A percentile compares a stretch with the other conserved stretches of the same genome.
phyloP scores from a whole-genome alignment of 306 rosid species.

The Ammopiptanthus mongolicus region DNA sequence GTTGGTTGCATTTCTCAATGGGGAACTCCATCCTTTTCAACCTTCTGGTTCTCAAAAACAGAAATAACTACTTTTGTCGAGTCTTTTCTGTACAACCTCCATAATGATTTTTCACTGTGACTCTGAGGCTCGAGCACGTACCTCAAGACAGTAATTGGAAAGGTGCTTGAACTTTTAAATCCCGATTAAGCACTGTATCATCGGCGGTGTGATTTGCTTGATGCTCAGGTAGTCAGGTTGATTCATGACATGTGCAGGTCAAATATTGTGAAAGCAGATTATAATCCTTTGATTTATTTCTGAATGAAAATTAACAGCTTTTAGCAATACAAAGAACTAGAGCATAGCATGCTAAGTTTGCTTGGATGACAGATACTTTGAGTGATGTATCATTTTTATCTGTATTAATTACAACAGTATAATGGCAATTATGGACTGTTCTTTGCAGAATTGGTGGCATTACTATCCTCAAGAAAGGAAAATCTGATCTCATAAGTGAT shows the following conservation, averaged over 20 bases:
- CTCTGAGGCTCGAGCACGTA: neutral
- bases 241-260: neutral
- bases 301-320: neutral
- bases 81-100: neutral
- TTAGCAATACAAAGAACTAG: neutral
- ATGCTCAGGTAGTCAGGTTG: neutral
- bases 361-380: neutral
- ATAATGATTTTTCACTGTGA: neutral
- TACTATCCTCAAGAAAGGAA: slow-evolving; percentile 78
- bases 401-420: neutral
- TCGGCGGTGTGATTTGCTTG: neutral
- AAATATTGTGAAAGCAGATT: slow-evolving; percentile 1
- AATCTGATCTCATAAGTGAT: slow-evolving; percentile 70
- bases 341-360: slow-evolving; percentile 1
- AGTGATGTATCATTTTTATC: neutral
- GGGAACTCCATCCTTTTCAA: neutral
- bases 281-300: neutral
- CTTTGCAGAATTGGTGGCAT: slow-evolving; percentile 80
- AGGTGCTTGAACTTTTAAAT: neutral
- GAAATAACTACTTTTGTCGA: neutral
- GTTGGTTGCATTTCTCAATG: neutral
- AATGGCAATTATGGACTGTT: slow-evolving; percentile 17
- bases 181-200: neutral
- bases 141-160: neutral
- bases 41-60: neutral